Conservation (phyloP, 495 filamentous ascomycete genomes). For the Penicillium cataractarum region DNA sequence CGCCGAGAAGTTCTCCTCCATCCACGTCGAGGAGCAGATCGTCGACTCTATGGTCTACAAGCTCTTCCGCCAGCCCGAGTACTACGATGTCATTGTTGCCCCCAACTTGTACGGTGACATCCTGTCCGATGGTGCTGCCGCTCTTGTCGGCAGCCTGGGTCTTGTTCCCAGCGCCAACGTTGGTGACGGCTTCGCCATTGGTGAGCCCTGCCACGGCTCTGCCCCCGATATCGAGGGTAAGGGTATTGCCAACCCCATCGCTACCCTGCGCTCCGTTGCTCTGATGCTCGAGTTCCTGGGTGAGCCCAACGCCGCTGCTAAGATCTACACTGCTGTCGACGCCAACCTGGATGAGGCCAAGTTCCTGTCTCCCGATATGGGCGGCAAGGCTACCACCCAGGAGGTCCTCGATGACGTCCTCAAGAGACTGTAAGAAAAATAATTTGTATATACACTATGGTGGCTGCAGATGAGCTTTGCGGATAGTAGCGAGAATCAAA, state of each 20-base stretch:
- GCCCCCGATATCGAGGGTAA: constrained; percentile 94
- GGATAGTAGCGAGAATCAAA: constrained; percentile 1
- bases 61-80: constrained; percentile 90
- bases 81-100: constrained; percentile 97
- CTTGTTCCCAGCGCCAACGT: constrained; percentile 97
- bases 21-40: constrained; percentile 93
- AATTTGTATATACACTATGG: constrained; percentile 22
- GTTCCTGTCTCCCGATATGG: constrained; percentile 86
- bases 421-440: constrained; percentile 67
- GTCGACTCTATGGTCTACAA: constrained; percentile 99
- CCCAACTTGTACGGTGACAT: constrained; percentile 99
- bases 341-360: constrained; percentile 83
- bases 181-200: constrained; percentile 91
- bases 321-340: constrained; percentile 91
- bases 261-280: constrained; percentile 86
- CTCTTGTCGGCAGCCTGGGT: constrained; percentile 90
- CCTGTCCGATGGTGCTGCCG: constrained; percentile 91
- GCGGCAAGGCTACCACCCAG: constrained; percentile 83
- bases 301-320: constrained; percentile 80
- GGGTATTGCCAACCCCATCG: constrained; percentile 94
- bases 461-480: background rate
- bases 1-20: constrained; percentile 57
- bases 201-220: constrained; percentile 96
- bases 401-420: constrained; percentile 91
- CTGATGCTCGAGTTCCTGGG: constrained; percentile 96